These are phyloP conservation scores for Rossbeevera mucosa DNA, from an alignment of 768 basidiomycete genomes.

Conservation along the genomic window DNA sequence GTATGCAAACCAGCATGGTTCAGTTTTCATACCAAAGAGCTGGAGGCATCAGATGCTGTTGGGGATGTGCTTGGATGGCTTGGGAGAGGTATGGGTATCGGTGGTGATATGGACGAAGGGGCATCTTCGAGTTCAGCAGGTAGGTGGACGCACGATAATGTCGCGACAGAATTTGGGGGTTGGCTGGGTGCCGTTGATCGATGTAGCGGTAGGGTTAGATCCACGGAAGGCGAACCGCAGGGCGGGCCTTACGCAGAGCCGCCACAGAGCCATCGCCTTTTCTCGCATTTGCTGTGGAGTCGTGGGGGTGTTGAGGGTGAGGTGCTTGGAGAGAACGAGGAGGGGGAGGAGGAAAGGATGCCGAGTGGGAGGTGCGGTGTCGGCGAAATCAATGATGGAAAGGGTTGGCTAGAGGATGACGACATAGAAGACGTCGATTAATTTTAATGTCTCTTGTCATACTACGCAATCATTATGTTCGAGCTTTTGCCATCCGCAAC, in stretches of 20 bases:
- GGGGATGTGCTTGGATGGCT: constrained; percentile 57
- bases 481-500: neutral
- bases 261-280: constrained; percentile 40
- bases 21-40: constrained; percentile 50
- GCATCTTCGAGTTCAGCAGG: constrained; percentile 20
- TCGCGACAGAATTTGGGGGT: constrained; percentile 56
- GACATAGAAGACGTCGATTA: constrained; percentile 49
- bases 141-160: constrained; percentile 48
- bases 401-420: constrained; percentile 54
- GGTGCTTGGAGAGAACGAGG: constrained; percentile 28
- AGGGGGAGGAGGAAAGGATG: constrained; percentile 29
- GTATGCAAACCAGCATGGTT: constrained; percentile 87
- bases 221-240: neutral
- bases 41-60: constrained; percentile 58
- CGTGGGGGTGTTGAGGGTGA: constrained; percentile 22
- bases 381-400: constrained; percentile 27
- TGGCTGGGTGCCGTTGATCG: constrained; percentile 49
- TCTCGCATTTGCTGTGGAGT: constrained; percentile 50
- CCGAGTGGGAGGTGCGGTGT: constrained; percentile 19
- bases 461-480: neutral
- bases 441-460: constrained; percentile 4
- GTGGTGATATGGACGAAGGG: constrained; percentile 6
- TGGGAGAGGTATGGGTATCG: constrained; percentile 24
- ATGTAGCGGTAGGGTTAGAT: neutral
- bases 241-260: constrained; percentile 1